Evolutionary conservation across 139 green algal genomes (phyloP).

Genomic region (Micractinium conductrix): DNA sequence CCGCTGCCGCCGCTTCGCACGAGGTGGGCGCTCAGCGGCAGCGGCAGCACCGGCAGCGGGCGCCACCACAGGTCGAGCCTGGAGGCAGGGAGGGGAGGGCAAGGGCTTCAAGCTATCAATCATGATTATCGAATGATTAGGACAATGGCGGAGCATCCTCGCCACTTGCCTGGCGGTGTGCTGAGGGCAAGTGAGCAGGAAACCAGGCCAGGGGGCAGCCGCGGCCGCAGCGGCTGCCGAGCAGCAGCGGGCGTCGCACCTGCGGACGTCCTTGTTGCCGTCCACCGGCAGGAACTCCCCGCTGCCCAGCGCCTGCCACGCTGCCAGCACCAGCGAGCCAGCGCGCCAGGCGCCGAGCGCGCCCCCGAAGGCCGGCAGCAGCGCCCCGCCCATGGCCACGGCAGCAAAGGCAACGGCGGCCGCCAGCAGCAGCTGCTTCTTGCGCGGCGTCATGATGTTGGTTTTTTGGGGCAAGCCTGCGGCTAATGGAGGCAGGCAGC

Average conservation of each 20-base stretch:
- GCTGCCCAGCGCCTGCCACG: background rate
- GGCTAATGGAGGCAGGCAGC: background rate
- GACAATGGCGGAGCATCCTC: too few relatives aligned
- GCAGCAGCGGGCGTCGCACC: background rate
- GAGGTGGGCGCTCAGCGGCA: background rate
- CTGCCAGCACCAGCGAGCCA: background rate
- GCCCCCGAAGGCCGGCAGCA: background rate
- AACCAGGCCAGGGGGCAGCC: too few relatives aligned
- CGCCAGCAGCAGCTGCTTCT: background rate
- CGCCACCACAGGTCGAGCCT: conserved; percentile 14
- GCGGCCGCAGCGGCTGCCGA: too few relatives aligned
- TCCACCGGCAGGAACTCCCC: background rate
- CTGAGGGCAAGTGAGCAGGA: too few relatives aligned
- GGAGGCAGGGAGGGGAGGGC: background rate
- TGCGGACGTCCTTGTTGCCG: background rate
- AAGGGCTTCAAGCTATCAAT: too few relatives aligned
- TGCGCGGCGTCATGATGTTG: background rate
- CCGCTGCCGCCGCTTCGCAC: background rate
- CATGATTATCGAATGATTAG: too few relatives aligned
- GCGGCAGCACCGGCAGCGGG: background rate
- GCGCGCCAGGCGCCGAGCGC: background rate
- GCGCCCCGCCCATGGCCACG: background rate
- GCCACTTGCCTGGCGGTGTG: too few relatives aligned
- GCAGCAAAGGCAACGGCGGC: background rate
- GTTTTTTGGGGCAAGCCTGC: too few relatives aligned